These are phyloP conservation scores for Xylaria grammica DNA, from an alignment of 495 filamentous ascomycete species.

Conservation along the genomic window DNA sequence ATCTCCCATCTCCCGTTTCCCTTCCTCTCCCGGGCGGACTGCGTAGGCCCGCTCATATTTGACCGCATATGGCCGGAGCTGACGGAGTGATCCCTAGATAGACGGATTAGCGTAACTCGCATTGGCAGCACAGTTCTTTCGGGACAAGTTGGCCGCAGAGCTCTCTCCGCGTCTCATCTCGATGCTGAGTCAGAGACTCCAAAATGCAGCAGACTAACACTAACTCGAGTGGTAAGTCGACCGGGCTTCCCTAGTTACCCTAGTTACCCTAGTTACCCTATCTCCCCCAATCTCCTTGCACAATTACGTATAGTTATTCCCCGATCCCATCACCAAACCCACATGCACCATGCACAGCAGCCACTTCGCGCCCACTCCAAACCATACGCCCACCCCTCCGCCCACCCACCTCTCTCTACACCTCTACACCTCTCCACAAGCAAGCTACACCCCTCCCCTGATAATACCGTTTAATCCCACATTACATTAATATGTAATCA, in stretches of 20 bases:
- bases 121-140: no score
- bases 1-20: background rate
- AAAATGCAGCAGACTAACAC: conserved; percentile 14
- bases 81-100: conserved; percentile 16
- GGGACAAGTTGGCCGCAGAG: no score
- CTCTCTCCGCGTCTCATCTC: no score
- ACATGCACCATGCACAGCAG: conserved; percentile 5
- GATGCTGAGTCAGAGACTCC: conserved; percentile 24
- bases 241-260: conserved; percentile 10
- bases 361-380: background rate
- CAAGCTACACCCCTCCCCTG: conserved; percentile 27
- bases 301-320: conserved; percentile 25
- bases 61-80: conserved; percentile 11
- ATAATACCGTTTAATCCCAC: conserved; percentile 37
- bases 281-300: conserved; percentile 9
- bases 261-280: no score
- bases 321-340: conserved; percentile 24
- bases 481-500: conserved; percentile 42
- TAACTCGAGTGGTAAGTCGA: conserved; percentile 21
- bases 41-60: conserved; percentile 7
- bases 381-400: background rate
- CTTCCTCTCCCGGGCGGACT: conserved; percentile 17
- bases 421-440: background rate
- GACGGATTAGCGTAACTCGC: no score
- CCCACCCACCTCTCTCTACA: conserved; percentile 7